Conservation (phyloP, 768 basidiomycete species). For the Leucosporidium creatinivorum region DNA sequence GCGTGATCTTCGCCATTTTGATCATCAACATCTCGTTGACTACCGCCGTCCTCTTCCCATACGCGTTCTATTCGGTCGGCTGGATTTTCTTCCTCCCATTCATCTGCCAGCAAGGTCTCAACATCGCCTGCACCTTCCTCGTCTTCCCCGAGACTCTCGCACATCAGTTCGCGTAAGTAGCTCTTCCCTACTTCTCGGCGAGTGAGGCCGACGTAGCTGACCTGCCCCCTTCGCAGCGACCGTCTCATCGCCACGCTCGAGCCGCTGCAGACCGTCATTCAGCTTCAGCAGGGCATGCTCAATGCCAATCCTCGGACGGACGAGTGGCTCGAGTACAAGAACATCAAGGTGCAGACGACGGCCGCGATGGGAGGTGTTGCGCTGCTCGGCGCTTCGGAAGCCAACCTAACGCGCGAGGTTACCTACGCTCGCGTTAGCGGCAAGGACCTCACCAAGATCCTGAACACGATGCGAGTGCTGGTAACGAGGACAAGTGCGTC, state of each 20-base stretch:
- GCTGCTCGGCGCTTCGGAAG: constrained; percentile 15
- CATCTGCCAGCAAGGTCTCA: constrained; percentile 32
- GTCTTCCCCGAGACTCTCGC: constrained; percentile 37
- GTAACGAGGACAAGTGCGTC: constrained; percentile 17
- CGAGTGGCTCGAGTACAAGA: constrained; percentile 28
- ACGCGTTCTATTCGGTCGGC: constrained; percentile 27
- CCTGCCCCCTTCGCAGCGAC: constrained; percentile 3
- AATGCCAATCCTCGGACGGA: constrained; percentile 20
- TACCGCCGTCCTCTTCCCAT: constrained; percentile 31
- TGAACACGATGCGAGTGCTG: constrained; percentile 19
- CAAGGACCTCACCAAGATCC: constrained; percentile 21
- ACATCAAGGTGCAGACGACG: constrained; percentile 8
- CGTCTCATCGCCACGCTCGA: constrained; percentile 27
- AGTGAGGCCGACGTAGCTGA: no score
- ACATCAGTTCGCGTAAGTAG: constrained; percentile 29
- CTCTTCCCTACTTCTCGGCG: no score
- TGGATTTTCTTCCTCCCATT: constrained; percentile 35
- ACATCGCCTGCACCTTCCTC: constrained; percentile 30
- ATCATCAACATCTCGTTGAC: constrained; percentile 18
- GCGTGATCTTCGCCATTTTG: constrained; percentile 10
- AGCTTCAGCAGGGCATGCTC: constrained; percentile 21
- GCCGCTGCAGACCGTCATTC: constrained; percentile 22
- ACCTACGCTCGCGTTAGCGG: constrained; percentile 23
- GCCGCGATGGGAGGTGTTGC: constrained; percentile 16
- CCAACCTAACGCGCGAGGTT: constrained; percentile 28